Conservation (phyloP, 352 stramenopile genomes). For the Hyphochytrium catenoides region DNA sequence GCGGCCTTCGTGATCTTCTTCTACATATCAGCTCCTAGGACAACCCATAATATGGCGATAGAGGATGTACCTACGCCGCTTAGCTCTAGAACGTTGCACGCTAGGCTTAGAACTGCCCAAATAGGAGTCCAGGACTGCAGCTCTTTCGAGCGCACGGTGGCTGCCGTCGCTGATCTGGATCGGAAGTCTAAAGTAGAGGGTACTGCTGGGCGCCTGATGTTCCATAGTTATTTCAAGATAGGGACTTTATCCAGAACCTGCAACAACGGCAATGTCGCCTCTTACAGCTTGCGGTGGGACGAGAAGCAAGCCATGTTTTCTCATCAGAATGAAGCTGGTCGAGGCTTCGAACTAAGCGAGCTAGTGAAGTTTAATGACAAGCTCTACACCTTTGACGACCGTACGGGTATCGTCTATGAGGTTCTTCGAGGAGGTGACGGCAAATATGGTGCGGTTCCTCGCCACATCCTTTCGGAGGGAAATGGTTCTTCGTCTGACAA, state of each 20-base stretch:
- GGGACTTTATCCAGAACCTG: no score
- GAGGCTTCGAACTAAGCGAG: conserved; percentile 86
- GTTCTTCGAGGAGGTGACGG: conserved; percentile 29
- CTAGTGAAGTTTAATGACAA: conserved; percentile 59
- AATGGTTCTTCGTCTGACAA: conserved; percentile 85
- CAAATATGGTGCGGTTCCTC: conserved; percentile 57
- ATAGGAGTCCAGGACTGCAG: no score
- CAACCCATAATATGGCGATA: no score
- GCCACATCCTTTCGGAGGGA: conserved; percentile 91
- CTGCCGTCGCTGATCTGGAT: conserved; percentile 89
- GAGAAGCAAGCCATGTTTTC: conserved; percentile 19
- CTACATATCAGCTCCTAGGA: no score
- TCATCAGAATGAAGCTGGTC: conserved; percentile 74
- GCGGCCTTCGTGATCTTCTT: no score
- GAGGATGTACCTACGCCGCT: no score
- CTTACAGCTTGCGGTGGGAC: conserved; percentile 17
- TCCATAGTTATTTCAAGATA: no score
- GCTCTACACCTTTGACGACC: conserved; percentile 90
- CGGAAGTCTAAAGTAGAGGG: conserved; percentile 63
- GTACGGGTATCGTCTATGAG: conserved; percentile 93
- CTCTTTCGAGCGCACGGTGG: no score
- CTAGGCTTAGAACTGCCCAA: no score
- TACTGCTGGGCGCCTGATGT: no score
- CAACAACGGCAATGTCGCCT: conserved; percentile 13
- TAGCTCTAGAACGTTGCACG: no score